These are phyloP conservation scores for Raffaelea deltoideospora DNA, from an alignment of 2,329 filamentous ascomycete species.

Conservation along the genomic window DNA sequence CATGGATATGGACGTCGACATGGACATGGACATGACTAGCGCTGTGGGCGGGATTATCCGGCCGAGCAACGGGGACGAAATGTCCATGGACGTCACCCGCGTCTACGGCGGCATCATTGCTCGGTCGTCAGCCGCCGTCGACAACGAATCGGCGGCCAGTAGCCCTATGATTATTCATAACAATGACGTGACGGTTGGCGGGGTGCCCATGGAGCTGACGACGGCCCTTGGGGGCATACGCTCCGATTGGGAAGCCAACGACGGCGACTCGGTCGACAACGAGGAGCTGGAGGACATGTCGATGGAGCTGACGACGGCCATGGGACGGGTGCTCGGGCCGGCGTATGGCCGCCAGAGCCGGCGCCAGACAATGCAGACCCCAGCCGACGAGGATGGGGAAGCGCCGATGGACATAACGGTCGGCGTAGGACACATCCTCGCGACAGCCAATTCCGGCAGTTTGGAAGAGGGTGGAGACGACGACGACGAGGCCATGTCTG, in stretches of 20 bases:
- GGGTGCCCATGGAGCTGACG: conserved; percentile 60
- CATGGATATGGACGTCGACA: conserved; percentile 34
- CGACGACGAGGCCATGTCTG: conserved; percentile 14
- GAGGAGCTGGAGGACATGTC: conserved; percentile 53
- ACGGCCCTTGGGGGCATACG: conserved; percentile 60
- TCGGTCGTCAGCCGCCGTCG: conserved; percentile 14
- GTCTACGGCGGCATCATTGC: conserved; percentile 66
- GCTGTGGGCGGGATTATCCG: conserved; percentile 27
- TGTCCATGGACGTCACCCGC: conserved; percentile 90
- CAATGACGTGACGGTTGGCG: conserved; percentile 40
- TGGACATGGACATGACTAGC: conserved; percentile 42
- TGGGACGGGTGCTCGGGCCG: conserved; percentile 35
- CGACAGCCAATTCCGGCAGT: conserved; percentile 15
- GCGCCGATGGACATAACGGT: conserved; percentile 45
- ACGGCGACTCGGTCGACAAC: conserved; percentile 19
- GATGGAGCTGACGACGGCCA: conserved; percentile 60
- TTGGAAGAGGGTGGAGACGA: conserved; percentile 16
- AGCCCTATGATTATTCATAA: conserved; percentile 18
- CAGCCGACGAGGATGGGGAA: conserved; percentile 6
- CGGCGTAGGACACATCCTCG: conserved; percentile 39
- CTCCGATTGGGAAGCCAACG: conserved; percentile 10
- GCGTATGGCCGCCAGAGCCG: conserved; percentile 6
- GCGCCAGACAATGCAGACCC: conserved; percentile 13
- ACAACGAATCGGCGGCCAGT: conserved; percentile 6
- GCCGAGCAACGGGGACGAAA: conserved; percentile 25